Conservation (phyloP, 2,329 filamentous ascomycete genomes). For the Aspergillus pseudotamarii region DNA sequence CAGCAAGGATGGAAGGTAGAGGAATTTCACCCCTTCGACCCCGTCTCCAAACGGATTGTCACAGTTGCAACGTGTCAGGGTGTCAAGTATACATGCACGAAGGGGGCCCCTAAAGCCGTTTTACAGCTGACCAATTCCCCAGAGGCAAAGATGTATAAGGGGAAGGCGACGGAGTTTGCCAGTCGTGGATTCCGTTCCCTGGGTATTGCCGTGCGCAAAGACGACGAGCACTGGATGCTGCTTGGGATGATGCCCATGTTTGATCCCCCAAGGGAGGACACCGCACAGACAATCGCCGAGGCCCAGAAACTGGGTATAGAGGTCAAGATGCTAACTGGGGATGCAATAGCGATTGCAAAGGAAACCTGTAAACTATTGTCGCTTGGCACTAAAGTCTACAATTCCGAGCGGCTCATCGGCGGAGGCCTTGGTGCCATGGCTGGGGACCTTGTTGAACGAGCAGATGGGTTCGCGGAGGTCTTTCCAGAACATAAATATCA, state of each 20-base stretch:
- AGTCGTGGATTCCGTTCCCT: conserved; percentile 78
- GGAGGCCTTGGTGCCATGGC: conserved; percentile 74
- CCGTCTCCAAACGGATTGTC: conserved; percentile 78
- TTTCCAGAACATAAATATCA: conserved; percentile 77
- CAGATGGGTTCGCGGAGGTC: conserved; percentile 73
- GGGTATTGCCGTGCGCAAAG: conserved; percentile 76
- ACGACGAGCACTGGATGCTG: conserved; percentile 71
- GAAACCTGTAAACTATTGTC: conserved; percentile 82
- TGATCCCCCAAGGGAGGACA: conserved; percentile 77
- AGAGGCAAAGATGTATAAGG: conserved; percentile 66
- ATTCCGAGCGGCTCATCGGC: conserved; percentile 76
- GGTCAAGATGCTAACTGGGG: conserved; percentile 81
- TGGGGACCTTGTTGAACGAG: conserved; percentile 74
- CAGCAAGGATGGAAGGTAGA: conserved; percentile 74
- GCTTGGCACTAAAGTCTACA: conserved; percentile 78
- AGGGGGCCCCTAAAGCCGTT: conserved; percentile 76
- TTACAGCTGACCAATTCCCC: conserved; percentile 69
- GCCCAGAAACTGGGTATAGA: conserved; percentile 74
- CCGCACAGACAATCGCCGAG: conserved; percentile 75
- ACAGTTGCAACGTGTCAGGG: conserved; percentile 68
- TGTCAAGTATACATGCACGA: conserved; percentile 72
- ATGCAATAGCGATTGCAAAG: conserved; percentile 77
- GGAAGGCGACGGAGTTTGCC: conserved; percentile 74
- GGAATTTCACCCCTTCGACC: conserved; percentile 72
- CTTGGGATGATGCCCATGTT: conserved; percentile 80